Base-by-base conservation (phyloP, 768 basidiomycete genomes). In the Scleroderma bovista region DNA sequence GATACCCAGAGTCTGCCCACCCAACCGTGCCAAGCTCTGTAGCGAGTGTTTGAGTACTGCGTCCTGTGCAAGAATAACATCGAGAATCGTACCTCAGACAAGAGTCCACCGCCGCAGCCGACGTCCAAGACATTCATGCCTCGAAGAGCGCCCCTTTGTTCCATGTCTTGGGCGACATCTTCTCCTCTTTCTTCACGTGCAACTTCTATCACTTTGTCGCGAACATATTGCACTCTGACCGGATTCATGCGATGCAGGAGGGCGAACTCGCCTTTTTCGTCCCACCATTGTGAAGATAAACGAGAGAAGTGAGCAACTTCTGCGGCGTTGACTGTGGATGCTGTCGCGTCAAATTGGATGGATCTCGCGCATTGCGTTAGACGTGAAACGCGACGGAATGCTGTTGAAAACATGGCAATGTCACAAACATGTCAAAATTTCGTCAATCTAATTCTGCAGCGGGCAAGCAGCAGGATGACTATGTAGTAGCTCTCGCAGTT, bases 161-260 rank as follows among this genome's bases (percentile, higher is more conserved):
- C 69, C 60, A 52, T 69, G 48, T 66, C 65, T 20, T 51, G 48
- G 20, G 61, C 60, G 4, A 33, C 46, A 8, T 71, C 63, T 3
- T 73, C 69, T 23, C 69, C 67, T 3, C 70, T 61, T 41, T 81
- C 79, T 37, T 88, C 86, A 13, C 73, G 73, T n/a, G 71, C 69
- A 15, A 75, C 69, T 58, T 89, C 86, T 41, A 77, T 65, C 33
- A 92, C 57, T 64, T 92, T 92, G 57, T 89, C 78, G 36, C 80
- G 77, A 26, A 99, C 77, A 66, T 92, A 96, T 48, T 81, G 79
- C 59, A 93, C 77, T 37, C 96, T 75, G 11, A 85, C 77, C 2
- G 93, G 93, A 69, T 99, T 99, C 95, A 99, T 97, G 60, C 81
- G 80, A 63, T 98, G 96, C 31, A 99, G 70, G 33, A 93, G 71